These are phyloP conservation scores for Zoysia matrella DNA, from an alignment of 202 grass and related monocot genomes.

Conservation along the genomic window DNA sequence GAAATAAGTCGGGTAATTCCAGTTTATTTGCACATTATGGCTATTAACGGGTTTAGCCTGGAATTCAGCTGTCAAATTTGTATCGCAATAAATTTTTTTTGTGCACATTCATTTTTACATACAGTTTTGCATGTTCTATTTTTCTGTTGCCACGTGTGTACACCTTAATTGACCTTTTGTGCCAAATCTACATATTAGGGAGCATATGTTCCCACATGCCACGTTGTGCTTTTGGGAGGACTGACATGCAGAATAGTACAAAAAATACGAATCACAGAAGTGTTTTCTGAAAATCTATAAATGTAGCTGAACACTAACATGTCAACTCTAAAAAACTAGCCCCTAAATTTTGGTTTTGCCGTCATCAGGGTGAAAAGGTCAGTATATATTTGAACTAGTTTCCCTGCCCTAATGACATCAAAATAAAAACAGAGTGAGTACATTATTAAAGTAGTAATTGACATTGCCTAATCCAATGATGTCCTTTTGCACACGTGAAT, in stretches of 20 bases:
- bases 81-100: neutral
- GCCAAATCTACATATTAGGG: neutral
- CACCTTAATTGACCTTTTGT: conserved; percentile 2
- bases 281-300: neutral
- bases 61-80: neutral
- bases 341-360: too few species aligned
- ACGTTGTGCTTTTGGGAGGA: neutral
- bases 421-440: neutral
- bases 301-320: conserved; percentile 9
- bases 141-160: neutral
- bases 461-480: neutral
- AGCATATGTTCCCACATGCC: neutral
- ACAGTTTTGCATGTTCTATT: neutral
- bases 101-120: neutral
- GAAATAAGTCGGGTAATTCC: neutral
- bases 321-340: conserved; percentile 2
- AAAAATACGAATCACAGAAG: conserved; percentile 2
- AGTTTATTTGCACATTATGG: neutral
- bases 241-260: conserved; percentile 4
- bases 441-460: conserved; percentile 1
- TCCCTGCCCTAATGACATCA: too few species aligned
- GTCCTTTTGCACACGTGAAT: neutral
- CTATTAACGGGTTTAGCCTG: neutral
- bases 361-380: too few species aligned
- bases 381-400: too few species aligned